These are phyloP conservation scores for Musa balbisiana DNA, from an alignment of 202 grass and related monocot species.

Conservation along the genomic window DNA sequence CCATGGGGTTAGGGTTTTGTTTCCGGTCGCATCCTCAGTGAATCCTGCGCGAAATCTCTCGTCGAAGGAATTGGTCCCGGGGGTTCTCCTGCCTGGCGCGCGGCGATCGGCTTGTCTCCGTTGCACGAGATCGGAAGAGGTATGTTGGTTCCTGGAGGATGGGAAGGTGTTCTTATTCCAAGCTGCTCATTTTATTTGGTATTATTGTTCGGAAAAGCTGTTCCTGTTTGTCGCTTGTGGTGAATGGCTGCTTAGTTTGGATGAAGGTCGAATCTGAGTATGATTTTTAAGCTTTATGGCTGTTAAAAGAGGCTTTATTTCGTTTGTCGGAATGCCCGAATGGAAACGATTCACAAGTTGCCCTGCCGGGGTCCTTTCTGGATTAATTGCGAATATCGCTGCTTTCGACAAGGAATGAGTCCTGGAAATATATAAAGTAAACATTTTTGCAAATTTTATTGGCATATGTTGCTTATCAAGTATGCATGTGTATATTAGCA, in stretches of 20 bases:
- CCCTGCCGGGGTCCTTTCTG: background rate
- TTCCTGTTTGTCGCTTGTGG: no score
- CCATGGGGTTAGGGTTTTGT: background rate
- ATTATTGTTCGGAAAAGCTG: background rate
- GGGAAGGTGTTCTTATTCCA: background rate
- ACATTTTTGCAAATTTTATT: no score
- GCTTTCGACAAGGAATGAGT: no score
- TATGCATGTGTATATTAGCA: no score
- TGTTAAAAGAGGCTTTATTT: background rate
- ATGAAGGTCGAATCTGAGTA: background rate
- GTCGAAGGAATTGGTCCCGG: background rate
- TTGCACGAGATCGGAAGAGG: conserved; percentile 7
- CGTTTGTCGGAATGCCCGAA: conserved; percentile 6
- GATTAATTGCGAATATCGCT: background rate
- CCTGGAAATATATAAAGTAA: no score
- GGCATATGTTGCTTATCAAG: no score
- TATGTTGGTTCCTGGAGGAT: background rate
- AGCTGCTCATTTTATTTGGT: background rate
- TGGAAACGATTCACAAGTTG: background rate
- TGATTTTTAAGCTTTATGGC: no score
- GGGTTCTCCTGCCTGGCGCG: background rate
- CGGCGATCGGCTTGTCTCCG: conserved; percentile 12
- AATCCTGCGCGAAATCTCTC: background rate
- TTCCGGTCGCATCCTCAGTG: background rate
- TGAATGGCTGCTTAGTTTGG: background rate